A percentile compares a stretch with the other conserved stretches of the same genome.
Conservation (phyloP, 2,329 filamentous ascomycete species). For the Ophiostoma pallidulum region DNA sequence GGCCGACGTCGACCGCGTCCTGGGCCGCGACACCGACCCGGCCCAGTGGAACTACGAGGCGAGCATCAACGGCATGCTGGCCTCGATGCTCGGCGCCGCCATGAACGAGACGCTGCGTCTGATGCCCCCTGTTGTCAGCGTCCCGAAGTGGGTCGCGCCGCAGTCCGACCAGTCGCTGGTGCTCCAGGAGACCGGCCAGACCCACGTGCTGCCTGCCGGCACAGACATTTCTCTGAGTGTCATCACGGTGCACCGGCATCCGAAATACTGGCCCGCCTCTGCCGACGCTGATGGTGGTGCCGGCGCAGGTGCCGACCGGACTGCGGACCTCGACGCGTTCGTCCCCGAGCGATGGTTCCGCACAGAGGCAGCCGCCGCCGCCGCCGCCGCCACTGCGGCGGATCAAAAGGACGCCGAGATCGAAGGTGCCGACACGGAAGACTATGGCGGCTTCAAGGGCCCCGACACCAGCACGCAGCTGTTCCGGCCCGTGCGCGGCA, state of each 20-base stretch:
- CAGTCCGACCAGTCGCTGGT: constrained; percentile 45
- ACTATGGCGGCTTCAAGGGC: constrained; percentile 50
- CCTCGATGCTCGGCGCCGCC: constrained; percentile 61
- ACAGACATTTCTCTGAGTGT: constrained; percentile 47
- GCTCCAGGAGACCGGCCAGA: constrained; percentile 48
- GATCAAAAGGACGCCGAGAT: constrained; percentile 16
- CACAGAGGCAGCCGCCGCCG: constrained; percentile 19
- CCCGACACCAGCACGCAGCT: constrained; percentile 52
- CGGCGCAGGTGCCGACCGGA: no score
- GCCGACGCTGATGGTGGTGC: no score
- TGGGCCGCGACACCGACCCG: constrained; percentile 45
- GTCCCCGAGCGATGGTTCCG: constrained; percentile 64
- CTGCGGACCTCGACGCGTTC: constrained; percentile 56
- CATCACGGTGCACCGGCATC: constrained; percentile 54
- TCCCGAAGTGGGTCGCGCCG: constrained; percentile 56
- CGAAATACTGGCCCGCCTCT: constrained; percentile 64
- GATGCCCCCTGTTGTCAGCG: constrained; percentile 59
- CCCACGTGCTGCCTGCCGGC: constrained; percentile 47
- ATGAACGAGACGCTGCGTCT: constrained; percentile 71
- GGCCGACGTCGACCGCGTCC: constrained; percentile 55
- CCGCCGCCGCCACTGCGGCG: constrained; percentile 21
- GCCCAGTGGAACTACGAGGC: constrained; percentile 62
- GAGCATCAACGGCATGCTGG: constrained; percentile 55
- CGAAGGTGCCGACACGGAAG: constrained; percentile 36
- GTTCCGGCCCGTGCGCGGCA: constrained; percentile 48